phyloP scores from a whole-genome alignment of 129 eudicot genomes.

The Erigeron canadensis region DNA sequence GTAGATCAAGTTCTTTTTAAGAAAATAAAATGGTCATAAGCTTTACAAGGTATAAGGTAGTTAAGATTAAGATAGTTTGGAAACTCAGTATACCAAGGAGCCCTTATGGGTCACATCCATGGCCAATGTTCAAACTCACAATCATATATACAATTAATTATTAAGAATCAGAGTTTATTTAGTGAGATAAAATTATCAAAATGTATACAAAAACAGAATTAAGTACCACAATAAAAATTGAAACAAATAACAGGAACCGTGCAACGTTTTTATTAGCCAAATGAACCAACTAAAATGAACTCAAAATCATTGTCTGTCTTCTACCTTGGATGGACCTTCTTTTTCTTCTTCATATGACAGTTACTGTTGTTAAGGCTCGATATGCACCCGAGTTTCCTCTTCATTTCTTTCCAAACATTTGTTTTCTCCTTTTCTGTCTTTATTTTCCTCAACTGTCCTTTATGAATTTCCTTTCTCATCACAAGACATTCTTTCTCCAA shows the following conservation, averaged over 20 bases:
- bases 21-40: too few species aligned
- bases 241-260: not conserved
- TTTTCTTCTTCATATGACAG: slow-evolving; percentile 65
- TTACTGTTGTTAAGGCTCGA: slow-evolving; percentile 45
- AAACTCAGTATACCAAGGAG: too few species aligned
- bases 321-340: slow-evolving; percentile 49
- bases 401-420: slow-evolving; percentile 70
- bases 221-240: not conserved
- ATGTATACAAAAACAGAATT: slow-evolving; percentile 6
- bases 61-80: too few species aligned
- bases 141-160: too few species aligned
- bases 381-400: slow-evolving; percentile 74
- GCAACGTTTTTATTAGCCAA: not conserved
- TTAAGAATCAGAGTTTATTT: not conserved
- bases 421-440: slow-evolving; percentile 37
- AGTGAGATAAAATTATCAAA: not conserved
- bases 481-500: slow-evolving; percentile 49
- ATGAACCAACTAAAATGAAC: slow-evolving; percentile 4
- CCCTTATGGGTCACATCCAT: too few species aligned
- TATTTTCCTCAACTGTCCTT: slow-evolving; percentile 24
- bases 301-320: slow-evolving; percentile 1
- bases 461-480: slow-evolving; percentile 49
- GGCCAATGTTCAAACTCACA: too few species aligned
- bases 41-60: too few species aligned
- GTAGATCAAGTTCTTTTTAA: too few species aligned